These are phyloP conservation scores for Barnettozyma sp. DNA, from an alignment of 805 yeast genomes.

Conservation along the genomic window DNA sequence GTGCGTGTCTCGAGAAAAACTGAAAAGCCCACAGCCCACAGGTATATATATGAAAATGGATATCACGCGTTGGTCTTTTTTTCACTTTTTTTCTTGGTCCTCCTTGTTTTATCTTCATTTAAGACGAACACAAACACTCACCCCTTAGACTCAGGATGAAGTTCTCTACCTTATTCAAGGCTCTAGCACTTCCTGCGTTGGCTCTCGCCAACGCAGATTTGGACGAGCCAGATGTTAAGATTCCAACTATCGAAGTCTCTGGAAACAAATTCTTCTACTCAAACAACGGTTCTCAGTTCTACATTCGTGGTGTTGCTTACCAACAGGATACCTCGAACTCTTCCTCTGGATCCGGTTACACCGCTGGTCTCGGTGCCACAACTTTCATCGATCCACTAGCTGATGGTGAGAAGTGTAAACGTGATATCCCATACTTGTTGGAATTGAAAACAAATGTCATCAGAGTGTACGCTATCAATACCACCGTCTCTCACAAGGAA, in stretches of 20 bases:
- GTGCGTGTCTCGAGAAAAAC: no score
- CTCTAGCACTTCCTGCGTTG: slow-evolving; percentile 3
- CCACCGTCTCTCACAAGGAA: slow-evolving; percentile 54
- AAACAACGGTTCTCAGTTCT: slow-evolving; percentile 67
- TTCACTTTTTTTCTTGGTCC: no score
- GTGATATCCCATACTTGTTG: slow-evolving; percentile 64
- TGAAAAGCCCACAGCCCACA: no score
- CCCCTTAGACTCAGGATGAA: no score
- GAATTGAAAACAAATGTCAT: slow-evolving; percentile 59
- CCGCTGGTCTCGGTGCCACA: slow-evolving; percentile 9
- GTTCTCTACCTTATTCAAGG: slow-evolving; percentile 4
- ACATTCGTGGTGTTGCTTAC: slow-evolving; percentile 69
- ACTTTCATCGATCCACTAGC: slow-evolving; percentile 60
- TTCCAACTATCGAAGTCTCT: slow-evolving; percentile 48
- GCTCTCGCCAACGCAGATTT: slow-evolving; percentile 20
- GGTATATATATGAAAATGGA: no score
- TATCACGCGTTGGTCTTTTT: no score
- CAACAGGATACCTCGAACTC: slow-evolving; percentile 53
- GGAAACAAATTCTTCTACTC: slow-evolving; percentile 68
- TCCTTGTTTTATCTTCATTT: no score
- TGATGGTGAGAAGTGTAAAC: slow-evolving; percentile 51
- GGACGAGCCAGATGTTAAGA: slow-evolving; percentile 24
- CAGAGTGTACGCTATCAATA: slow-evolving; percentile 74
- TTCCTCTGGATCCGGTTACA: slow-evolving; percentile 19
- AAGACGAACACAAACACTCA: no score